Base-by-base conservation (phyloP, 305 asterid species). In the Galium porrigens region DNA sequence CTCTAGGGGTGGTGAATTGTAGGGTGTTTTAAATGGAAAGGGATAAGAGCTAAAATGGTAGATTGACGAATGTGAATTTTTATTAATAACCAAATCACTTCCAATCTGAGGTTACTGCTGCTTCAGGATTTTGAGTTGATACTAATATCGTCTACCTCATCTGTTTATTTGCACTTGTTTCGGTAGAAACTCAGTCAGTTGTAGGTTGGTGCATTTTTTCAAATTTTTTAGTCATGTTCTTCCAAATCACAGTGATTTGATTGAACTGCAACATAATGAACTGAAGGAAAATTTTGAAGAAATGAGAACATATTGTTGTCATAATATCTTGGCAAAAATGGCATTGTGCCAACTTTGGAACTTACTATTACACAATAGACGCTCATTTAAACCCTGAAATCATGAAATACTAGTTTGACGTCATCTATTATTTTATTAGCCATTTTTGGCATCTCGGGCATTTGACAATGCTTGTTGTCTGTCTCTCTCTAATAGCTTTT, bases 401-500 rank as follows among this genome's bases (percentile, higher is more conserved):
- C 27, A 51, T 20, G 25, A 29, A n/a, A 48, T 46, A n/a, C 42
- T 10, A 64, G 29, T 22, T 17, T 30, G 3, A 46, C 33, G 56
- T 63, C 6, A 18, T 37, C 1, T 52, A 12, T 30, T 51, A n/a
- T 29, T 12, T n/a, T 46, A n/a, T 41, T 32, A 22, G 4, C 4
- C 4, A 11, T 18, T 44, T 63, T 46, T 63, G 56, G 25, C 49
- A 12, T 63, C 1, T 29, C 20, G 1, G 14, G 11, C 20, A 63
- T 27, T 4, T 29, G 30, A 10, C 11, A 6, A 6, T 37, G 4
- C 8, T 0, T 20, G 12, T 3, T 53, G 29, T 69, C 59, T 44
- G 63, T 48, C 54, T 11, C 51, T 48, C 30, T 32, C 52, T 17
- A 65, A 70, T 48, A 64, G 67, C 72, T 64, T 63, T 62, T 17